phyloP scores from a whole-genome alignment of 164 flowering plant species.

The Berberis thunbergii region DNA sequence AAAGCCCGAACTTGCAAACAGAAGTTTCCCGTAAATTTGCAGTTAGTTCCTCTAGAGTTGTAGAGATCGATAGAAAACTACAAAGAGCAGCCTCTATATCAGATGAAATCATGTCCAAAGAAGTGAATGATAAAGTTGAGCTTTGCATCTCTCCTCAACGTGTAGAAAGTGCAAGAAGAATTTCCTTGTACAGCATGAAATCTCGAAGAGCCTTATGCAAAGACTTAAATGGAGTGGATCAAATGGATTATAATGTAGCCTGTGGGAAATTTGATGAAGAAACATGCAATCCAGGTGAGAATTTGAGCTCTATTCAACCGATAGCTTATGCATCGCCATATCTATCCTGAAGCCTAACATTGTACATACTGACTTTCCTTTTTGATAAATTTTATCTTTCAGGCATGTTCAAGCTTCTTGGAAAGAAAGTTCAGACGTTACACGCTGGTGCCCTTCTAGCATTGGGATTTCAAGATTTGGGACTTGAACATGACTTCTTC shows the following conservation, averaged over 20 bases:
- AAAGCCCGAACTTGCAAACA: conserved; percentile 1
- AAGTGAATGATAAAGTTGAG: conserved; percentile 1
- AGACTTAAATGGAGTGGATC: conserved; percentile 5
- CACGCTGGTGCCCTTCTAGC: no score
- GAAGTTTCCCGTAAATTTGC: neutral
- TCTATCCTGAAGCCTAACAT: no score
- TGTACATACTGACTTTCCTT: no score
- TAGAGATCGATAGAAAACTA: conserved; percentile 2
- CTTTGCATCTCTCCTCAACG: neutral
- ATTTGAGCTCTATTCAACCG: no score
- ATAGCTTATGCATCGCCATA: no score
- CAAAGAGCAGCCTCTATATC: conserved; percentile 3
- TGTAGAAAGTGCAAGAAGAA: conserved; percentile 4
- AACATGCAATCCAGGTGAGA: no score
- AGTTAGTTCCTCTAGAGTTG: neutral
- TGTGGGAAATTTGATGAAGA: no score
- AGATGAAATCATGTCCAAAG: conserved; percentile 6
- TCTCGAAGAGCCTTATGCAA: conserved; percentile 23
- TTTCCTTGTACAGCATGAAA: conserved; percentile 8
- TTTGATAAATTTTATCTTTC: no score
- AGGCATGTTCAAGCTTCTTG: no score
- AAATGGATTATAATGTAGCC: neutral
- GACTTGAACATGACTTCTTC: no score
- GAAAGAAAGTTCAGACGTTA: no score
- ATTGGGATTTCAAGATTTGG: no score